Evolutionary conservation across 1,284 basidiomycete genomes (phyloP).

Genomic region (Fistulina hepatica): DNA sequence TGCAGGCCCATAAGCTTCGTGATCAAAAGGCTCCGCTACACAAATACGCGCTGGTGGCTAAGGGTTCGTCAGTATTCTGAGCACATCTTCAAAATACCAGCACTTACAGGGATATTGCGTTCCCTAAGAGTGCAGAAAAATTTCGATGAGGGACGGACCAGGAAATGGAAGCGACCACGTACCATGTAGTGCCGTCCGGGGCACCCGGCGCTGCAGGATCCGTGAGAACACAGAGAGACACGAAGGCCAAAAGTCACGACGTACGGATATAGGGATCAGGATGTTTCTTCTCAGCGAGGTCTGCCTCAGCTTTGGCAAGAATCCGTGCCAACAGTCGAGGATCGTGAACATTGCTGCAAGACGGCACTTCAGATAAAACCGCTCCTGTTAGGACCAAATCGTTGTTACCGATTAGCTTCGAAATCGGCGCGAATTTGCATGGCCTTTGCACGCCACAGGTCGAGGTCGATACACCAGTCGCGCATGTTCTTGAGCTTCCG

Average conservation of each 20-base stretch:
- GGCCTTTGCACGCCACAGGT: constrained; percentile 78
- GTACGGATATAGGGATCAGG: constrained; percentile 89
- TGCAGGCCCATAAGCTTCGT: too few species aligned
- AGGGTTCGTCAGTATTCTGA: too few species aligned
- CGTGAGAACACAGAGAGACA: constrained; percentile 8
- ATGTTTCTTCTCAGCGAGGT: constrained; percentile 59
- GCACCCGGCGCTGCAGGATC: constrained; percentile 50
- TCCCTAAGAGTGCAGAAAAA: constrained; percentile 41
- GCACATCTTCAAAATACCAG: too few species aligned
- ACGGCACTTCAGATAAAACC: constrained; percentile 7
- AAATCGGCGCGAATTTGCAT: constrained; percentile 85
- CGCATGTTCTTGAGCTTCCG: constrained; percentile 77
- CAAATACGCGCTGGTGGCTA: too few species aligned
- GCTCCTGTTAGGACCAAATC: background rate
- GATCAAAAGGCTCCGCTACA: too few species aligned
- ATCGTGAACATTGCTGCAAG: constrained; percentile 71
- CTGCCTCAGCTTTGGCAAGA: constrained; percentile 72
- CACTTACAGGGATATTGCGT: constrained; percentile 59
- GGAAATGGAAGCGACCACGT: constrained; percentile 22
- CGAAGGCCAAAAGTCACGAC: constrained; percentile 16
- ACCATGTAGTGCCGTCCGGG: constrained; percentile 88
- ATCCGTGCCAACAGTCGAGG: constrained; percentile 78
- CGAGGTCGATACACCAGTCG: constrained; percentile 81
- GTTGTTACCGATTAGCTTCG: constrained; percentile 75
- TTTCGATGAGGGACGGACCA: constrained; percentile 8